Evolutionary conservation across 2,329 filamentous ascomycete genomes (phyloP).

Genomic region (Exophiala sp.): DNA sequence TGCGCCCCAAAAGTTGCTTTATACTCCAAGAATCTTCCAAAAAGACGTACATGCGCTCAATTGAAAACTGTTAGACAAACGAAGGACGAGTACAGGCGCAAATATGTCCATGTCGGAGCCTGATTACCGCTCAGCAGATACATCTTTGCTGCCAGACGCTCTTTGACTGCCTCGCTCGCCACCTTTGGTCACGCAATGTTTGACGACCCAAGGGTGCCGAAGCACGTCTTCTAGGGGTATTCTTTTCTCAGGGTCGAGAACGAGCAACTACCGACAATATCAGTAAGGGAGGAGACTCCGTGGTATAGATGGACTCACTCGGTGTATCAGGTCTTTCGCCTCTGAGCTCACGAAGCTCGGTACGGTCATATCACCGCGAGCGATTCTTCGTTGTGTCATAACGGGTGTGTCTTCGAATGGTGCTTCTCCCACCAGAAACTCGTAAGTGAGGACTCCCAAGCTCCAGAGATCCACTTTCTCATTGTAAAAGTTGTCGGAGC

Average conservation of each 20-base stretch:
- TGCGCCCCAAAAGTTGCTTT: too few species aligned
- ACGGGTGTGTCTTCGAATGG: conserved; percentile 94
- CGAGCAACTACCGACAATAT: conserved; percentile 62
- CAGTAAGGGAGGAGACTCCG: not conserved
- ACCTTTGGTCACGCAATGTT: conserved; percentile 62
- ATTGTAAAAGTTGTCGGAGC: conserved; percentile 80
- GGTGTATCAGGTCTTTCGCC: conserved; percentile 88
- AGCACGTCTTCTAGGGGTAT: conserved; percentile 86
- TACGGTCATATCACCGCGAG: conserved; percentile 84
- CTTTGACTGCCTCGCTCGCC: conserved; percentile 24
- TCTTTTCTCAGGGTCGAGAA: conserved; percentile 89
- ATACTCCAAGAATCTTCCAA: too few species aligned
- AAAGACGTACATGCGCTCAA: too few species aligned
- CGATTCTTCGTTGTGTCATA: conserved; percentile 90
- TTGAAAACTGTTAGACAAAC: too few species aligned
- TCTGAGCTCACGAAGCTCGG: conserved; percentile 87
- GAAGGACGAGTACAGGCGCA: not conserved
- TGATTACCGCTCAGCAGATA: conserved; percentile 3
- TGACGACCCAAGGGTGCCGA: conserved; percentile 91
- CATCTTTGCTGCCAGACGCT: conserved; percentile 8
- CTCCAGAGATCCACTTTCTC: conserved; percentile 98
- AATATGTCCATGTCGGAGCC: not conserved
- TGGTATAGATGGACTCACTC: conserved; percentile 51
- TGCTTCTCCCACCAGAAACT: conserved; percentile 92
- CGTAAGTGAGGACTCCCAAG: conserved; percentile 89